Evolutionary conservation across 208 protist genomes (phyloP).

Genomic region (Acanthamoeba healyi): DNA sequence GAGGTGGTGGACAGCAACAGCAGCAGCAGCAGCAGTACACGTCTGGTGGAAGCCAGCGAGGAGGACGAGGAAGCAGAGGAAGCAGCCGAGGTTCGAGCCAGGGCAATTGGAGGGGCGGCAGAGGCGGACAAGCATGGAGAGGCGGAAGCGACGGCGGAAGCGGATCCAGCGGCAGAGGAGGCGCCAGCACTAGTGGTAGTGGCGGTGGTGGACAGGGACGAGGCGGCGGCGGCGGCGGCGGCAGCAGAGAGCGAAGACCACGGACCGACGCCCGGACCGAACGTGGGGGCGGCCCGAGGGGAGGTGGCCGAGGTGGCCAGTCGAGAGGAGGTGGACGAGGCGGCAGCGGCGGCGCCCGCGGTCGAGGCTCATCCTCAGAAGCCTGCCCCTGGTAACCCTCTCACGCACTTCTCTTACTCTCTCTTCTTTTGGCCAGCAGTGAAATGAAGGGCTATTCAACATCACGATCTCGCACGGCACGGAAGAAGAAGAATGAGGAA

Average conservation of each 20-base stretch:
- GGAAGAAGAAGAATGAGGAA: too few relatives aligned
- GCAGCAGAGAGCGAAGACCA: not conserved
- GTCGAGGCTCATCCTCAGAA: not conserved
- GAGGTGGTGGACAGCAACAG: not conserved
- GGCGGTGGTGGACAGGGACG: not conserved
- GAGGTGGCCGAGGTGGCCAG: not conserved
- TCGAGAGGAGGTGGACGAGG: not conserved
- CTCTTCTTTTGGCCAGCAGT: too few relatives aligned
- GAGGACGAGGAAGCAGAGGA: not conserved
- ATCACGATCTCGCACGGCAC: too few relatives aligned
- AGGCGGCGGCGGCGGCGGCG: too few relatives aligned
- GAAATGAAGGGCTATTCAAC: not conserved
- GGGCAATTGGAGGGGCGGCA: not conserved
- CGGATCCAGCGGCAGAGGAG: not conserved
- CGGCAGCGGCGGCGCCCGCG: too few relatives aligned
- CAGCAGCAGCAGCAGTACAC: not conserved
- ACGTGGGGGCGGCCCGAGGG: not conserved
- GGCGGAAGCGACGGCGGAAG: not conserved
- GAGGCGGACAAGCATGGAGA: not conserved
- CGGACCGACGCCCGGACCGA: not conserved
- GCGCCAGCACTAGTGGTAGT: too few relatives aligned
- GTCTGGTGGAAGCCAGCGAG: too few relatives aligned
- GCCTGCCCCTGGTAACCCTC: not conserved
- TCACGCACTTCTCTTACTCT: not conserved
- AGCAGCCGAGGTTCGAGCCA: not conserved